These are phyloP conservation scores for Royoungia palumana DNA, from an alignment of 768 basidiomycete species.

Conservation along the genomic window DNA sequence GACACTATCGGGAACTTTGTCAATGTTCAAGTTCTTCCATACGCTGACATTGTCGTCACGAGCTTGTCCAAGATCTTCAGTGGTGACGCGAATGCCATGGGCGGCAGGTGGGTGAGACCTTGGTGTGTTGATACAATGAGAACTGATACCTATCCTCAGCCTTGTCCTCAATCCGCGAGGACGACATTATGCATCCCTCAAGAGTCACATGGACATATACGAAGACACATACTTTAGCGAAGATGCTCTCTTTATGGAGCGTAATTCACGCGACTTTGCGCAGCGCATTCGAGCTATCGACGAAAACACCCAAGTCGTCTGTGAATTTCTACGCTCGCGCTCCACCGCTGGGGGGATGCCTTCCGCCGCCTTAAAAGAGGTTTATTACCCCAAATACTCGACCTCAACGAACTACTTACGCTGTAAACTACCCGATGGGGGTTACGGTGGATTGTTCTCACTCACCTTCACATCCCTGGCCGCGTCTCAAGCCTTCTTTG, in stretches of 20 bases:
- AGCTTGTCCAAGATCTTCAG: constrained; percentile 95
- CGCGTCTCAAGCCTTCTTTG: constrained; percentile 79
- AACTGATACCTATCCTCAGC: constrained; percentile 38
- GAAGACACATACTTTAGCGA: constrained; percentile 88
- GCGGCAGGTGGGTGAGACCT: constrained; percentile 69
- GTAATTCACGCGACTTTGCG: constrained; percentile 92
- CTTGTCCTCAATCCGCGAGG: constrained; percentile 83
- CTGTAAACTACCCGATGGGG: constrained; percentile 55
- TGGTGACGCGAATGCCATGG: constrained; percentile 95
- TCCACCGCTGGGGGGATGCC: constrained; percentile 41
- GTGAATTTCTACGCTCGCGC: constrained; percentile 68
- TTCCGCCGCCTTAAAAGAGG: constrained; percentile 63
- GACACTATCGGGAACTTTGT: constrained; percentile 94
- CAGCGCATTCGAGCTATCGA: constrained; percentile 75
- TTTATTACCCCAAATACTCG: constrained; percentile 87
- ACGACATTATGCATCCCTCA: constrained; percentile 65
- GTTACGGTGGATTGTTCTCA: constrained; percentile 86
- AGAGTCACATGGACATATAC: constrained; percentile 56
- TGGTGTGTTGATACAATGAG: background rate
- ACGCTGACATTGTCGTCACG: constrained; percentile 86
- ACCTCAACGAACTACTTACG: constrained; percentile 68
- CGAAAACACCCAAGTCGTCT: constrained; percentile 75
- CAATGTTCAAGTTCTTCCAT: constrained; percentile 86
- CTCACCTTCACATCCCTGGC: constrained; percentile 70
- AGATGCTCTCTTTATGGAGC: constrained; percentile 95